Evolutionary conservation across 495 filamentous ascomycete genomes (phyloP).

Genomic region (Pyrenopolyporus hunteri): DNA sequence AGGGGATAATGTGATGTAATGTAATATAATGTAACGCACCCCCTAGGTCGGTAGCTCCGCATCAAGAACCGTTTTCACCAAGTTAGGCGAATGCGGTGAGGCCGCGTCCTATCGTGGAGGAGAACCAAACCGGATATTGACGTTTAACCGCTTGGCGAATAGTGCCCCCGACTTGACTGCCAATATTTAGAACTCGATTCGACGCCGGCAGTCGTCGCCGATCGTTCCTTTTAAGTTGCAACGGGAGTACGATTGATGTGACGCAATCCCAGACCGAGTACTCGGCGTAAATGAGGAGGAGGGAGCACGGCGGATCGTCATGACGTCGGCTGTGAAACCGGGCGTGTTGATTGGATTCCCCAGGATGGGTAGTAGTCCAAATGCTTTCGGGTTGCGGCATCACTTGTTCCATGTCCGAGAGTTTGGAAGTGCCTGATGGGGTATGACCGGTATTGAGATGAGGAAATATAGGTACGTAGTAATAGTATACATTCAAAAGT

Average conservation of each 20-base stretch:
- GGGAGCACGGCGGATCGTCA: neutral
- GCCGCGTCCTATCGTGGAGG: conserved; percentile 1
- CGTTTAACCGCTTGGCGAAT: conserved; percentile 22
- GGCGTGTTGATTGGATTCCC: neutral
- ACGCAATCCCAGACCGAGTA: conserved; percentile 8
- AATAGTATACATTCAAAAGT: too few relatives aligned
- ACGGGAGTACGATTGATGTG: neutral
- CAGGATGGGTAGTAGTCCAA: neutral
- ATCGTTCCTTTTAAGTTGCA: conserved; percentile 4
- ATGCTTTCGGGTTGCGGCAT: conserved; percentile 7
- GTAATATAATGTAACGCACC: too few relatives aligned
- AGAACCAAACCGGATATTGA: conserved; percentile 24
- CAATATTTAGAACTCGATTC: neutral
- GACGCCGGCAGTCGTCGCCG: conserved; percentile 13
- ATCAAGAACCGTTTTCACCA: neutral
- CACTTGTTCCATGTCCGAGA: conserved; percentile 4
- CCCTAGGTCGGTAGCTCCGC: neutral
- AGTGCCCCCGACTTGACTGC: conserved; percentile 24
- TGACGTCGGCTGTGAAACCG: conserved; percentile 17
- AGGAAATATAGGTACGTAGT: too few relatives aligned
- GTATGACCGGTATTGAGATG: neutral
- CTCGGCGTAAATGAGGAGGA: conserved; percentile 21
- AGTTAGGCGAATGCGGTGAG: neutral
- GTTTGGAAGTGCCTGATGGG: neutral
- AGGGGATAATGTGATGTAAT: too few relatives aligned